Evolutionary conservation across 208 protist species (phyloP), one percentile per base, ranked within the genome.

Genomic region (Crithidia acanthocephali): DNA sequence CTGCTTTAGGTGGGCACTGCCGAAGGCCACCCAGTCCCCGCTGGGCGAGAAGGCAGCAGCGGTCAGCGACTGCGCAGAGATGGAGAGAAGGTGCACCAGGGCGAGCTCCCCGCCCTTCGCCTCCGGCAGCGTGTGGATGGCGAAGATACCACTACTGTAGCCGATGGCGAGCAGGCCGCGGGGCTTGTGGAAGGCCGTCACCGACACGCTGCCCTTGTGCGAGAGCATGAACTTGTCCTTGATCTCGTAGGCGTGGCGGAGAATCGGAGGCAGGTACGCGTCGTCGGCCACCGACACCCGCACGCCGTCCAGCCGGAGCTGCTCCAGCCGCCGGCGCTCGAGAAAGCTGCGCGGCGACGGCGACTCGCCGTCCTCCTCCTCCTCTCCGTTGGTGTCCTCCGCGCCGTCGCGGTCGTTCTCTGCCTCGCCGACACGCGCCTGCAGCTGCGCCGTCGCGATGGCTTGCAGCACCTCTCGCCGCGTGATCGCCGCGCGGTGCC

Each of bases 71-170:
- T 96, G 90, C 20, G 93, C 88, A 32, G 95, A 97, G 77, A 98
- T 95, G 58, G 92, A 97, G 42, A 98, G 86, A 22, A 95, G 74
- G 59, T 98, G 95, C 28, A 97, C 79, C 18, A 95, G 76, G 0
- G 80, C 60, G 23, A 96, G 68, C 58, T 85, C 68, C 40, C 62
- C 76, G 15, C 70, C 67, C 35, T 80, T 74, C 18, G 52, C 52
- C 59, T 57, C 63, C 27, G 60, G 68, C 15, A 94, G 64, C 11
- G 86, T 79, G 74, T 97, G 92, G 51, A 98, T 88, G 20, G 92
- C 92, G 67, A 98, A 97, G 75, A 94, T 93, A 50, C 94, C 94
- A 70, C 84, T 96, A 72, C 86, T 94, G 81, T 95, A 97, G 44
- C 94, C 94, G 60, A 95, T 84, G 20, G 90, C 88, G 30, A 97